phyloP scores from a whole-genome alignment of 2,329 filamentous ascomycete genomes.

The Decorospora gaudefroyi region DNA sequence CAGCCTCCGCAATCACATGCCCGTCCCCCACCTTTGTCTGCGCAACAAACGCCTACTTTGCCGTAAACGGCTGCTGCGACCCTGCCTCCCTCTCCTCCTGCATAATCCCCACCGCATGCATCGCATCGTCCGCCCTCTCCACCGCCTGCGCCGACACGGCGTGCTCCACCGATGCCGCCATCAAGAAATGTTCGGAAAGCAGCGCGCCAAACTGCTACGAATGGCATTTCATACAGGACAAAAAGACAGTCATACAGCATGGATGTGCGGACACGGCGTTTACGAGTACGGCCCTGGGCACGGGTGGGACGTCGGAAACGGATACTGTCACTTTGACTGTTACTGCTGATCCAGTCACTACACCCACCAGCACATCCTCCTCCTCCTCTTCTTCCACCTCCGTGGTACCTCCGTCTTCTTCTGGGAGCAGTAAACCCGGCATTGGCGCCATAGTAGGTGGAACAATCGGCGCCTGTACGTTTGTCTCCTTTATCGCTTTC shows the following conservation, averaged over 20 bases:
- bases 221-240: constrained; percentile 34
- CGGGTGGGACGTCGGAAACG: neutral
- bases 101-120: constrained; percentile 40
- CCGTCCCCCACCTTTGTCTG: constrained; percentile 31
- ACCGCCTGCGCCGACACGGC: constrained; percentile 32
- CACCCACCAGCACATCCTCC: neutral
- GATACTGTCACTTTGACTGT: constrained; percentile 13
- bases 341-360: constrained; percentile 1
- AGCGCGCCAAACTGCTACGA: constrained; percentile 34
- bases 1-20: constrained; percentile 41
- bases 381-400: constrained; percentile 1
- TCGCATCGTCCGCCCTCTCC: constrained; percentile 30
- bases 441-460: constrained; percentile 43
- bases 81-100: constrained; percentile 27
- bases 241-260: constrained; percentile 37
- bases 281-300: constrained; percentile 25
- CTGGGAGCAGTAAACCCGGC: no score
- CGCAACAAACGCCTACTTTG: constrained; percentile 41
- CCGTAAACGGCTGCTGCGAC: constrained; percentile 44
- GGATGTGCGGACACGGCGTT: constrained; percentile 33
- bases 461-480: constrained; percentile 37
- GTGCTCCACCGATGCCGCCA: constrained; percentile 31
- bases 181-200: constrained; percentile 38
- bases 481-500: constrained; percentile 31
- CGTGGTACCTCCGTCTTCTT: no score